Base-by-base conservation (phyloP, 2,329 filamentous ascomycete species). In the Tolypocladium tundrense region DNA sequence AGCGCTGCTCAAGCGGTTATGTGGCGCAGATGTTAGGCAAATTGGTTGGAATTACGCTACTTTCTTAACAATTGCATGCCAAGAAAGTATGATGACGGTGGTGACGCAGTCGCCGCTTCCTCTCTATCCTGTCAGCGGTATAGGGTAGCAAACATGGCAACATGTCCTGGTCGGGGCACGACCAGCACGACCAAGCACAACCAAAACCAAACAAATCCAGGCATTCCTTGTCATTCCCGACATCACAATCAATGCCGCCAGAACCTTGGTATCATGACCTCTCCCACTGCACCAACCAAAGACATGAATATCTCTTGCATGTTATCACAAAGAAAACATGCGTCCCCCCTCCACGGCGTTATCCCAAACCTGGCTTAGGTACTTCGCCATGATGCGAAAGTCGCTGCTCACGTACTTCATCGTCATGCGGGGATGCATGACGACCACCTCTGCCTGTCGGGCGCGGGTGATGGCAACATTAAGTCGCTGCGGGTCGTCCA, bases 391-490 rank as follows among this genome's bases (percentile, higher is more conserved):
- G 16, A 65, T 56, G 9, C 24, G 53, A 10, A 33, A 33, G 2
- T 64, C 62, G 6, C 56, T 55, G 1, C 40, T 52, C 31, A 42
- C 19, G n/a, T 52, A 2, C 50, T 19, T 31, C 63, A 57, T 35
- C 60, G 66, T 69, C 72, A 78, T 75, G 0, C 60, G 41, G 0
- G 66, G 64, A 51, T 77, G 69, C 75, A 79, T 77, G 13, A 80
- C 13, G 5, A 79, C 71, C 13, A 79, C 64, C 57, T 80, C 77
- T 0, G 73, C 77, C 51, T 77, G 73, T 3, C 73, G 66, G 0
- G 76, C 75, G 3, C 77, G 68, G 0, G 77, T 79, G 9, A 79
- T 67, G 0, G 75, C 75, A 0, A 80, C 77, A 19, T 77, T 78
- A 2, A 80, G 69, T 0, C 77, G 68, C 42, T 76, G 73, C 0